Conservation (phyloP, 208 protist genomes). For the Blastocrithidia nonstop region DNA sequence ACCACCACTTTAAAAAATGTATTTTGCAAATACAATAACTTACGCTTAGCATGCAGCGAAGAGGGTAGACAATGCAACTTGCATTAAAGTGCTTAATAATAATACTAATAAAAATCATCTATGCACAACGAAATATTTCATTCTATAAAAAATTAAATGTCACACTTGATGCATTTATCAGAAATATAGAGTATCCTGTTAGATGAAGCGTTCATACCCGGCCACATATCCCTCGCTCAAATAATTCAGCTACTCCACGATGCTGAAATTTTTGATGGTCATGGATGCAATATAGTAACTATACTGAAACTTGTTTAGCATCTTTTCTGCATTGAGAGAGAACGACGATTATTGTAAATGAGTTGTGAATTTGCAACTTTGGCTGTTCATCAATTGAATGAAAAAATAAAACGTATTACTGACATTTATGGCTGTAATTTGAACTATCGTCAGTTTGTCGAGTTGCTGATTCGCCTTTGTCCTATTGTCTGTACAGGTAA, state of each 20-base stretch:
- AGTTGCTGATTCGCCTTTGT: conserved; percentile 56
- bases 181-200: no score
- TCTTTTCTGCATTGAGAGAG: conserved; percentile 12
- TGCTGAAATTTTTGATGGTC: conserved; percentile 25
- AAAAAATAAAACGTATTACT: conserved; percentile 3
- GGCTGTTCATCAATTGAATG: not conserved
- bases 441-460: conserved; percentile 72
- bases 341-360: not conserved
- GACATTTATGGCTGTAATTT: conserved; percentile 17
- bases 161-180: no score
- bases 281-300: conserved; percentile 22
- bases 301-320: conserved; percentile 32
- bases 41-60: no score
- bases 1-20: no score
- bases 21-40: no score
- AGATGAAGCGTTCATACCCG: no score
- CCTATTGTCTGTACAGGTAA: conserved; percentile 26
- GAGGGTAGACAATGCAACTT: no score
- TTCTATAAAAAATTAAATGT: no score
- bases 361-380: not conserved
- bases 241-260: conserved; percentile 52
- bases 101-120: no score
- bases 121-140: no score
- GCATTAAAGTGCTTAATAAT: no score
- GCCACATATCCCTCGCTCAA: conserved; percentile 40